Evolutionary conservation across 2,329 filamentous ascomycete genomes (phyloP).

Genomic region (Fusarium sp.): DNA sequence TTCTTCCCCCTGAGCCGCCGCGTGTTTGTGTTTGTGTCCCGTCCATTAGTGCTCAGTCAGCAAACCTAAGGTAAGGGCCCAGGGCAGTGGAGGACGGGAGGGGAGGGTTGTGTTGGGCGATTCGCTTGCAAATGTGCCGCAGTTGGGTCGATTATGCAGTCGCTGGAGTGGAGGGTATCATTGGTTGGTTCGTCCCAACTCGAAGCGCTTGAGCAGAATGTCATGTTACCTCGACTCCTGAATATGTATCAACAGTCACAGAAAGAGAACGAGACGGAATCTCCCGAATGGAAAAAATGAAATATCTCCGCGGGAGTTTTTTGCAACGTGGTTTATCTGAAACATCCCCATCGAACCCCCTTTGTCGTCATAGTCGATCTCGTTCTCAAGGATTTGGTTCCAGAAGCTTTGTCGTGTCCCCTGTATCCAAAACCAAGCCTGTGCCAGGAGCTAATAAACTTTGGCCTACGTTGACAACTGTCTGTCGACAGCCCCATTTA

Average conservation of each 20-base stretch:
- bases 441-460: conserved; percentile 15
- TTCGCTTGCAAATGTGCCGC: conserved; percentile 9
- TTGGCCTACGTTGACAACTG: background rate
- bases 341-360: conserved; percentile 1
- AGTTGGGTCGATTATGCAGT: conserved; percentile 2
- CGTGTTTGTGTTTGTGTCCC: background rate
- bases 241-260: background rate
- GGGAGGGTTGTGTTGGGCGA: background rate
- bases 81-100: background rate
- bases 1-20: background rate
- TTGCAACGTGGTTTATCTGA: conserved; percentile 9
- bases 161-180: background rate
- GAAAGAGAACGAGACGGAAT: background rate
- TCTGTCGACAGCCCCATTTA: background rate
- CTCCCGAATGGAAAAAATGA: background rate
- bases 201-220: background rate
- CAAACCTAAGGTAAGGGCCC: background rate
- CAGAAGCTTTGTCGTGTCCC: conserved; percentile 18
- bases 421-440: conserved; percentile 6
- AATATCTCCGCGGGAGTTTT: conserved; percentile 2
- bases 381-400: conserved; percentile 13
- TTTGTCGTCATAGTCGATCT: conserved; percentile 32
- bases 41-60: background rate
- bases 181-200: conserved; percentile 7
- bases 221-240: conserved; percentile 1